Evolutionary conservation across 106 monocot species (phyloP).

Genomic region (Dioscorea dumetorum): DNA sequence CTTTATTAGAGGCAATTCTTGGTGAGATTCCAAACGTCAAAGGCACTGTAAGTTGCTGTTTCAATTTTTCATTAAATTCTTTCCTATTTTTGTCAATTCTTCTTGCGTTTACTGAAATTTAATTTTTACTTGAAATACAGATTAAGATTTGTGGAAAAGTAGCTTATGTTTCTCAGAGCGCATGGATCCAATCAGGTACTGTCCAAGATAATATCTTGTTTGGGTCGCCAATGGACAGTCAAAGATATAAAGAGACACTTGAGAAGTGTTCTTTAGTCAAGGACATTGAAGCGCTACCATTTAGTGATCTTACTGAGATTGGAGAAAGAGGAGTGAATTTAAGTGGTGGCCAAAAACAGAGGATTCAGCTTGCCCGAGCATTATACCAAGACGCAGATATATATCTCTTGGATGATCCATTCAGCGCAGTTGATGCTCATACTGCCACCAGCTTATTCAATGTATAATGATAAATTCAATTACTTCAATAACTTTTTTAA

Average conservation of each 20-base stretch:
- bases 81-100: too few relatives aligned
- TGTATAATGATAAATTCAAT: constrained; percentile 21
- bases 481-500: neutral
- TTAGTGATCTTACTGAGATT: constrained; percentile 89
- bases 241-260: constrained; percentile 71
- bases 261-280: constrained; percentile 82
- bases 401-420: constrained; percentile 96
- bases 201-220: constrained; percentile 81
- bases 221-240: constrained; percentile 58
- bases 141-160: constrained; percentile 67
- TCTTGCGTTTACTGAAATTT: neutral
- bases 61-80: too few relatives aligned
- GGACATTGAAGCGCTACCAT: constrained; percentile 77
- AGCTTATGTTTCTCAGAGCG: constrained; percentile 91
- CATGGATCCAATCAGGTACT: constrained; percentile 95
- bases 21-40: constrained; percentile 66
- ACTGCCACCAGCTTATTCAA: constrained; percentile 87
- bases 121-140: constrained; percentile 31
- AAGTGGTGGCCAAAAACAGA: constrained; percentile 98
- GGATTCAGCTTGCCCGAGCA: constrained; percentile 92
- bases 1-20: constrained; percentile 77
- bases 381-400: constrained; percentile 91
- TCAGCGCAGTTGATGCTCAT: constrained; percentile 98
- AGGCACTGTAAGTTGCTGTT: constrained; percentile 45
- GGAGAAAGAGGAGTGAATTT: constrained; percentile 97